Conservation (phyloP, 352 stramenopile genomes). For the Phytophthora megakarya region DNA sequence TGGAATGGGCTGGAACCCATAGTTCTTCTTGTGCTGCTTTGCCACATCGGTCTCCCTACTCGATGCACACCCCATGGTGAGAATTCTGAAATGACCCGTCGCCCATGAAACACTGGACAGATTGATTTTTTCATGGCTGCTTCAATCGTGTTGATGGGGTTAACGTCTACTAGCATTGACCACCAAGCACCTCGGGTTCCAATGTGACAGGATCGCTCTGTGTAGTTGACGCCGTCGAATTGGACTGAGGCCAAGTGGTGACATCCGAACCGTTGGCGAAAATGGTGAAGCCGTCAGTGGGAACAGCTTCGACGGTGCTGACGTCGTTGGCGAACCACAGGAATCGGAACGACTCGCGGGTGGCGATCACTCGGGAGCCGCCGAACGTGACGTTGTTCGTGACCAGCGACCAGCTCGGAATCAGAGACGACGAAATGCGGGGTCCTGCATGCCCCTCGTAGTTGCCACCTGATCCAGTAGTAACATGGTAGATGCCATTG, state of each 20-base stretch:
- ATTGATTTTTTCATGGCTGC: constrained; percentile 2
- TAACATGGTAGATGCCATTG: constrained; percentile 55
- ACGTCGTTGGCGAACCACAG: constrained; percentile 58
- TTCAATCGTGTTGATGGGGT: constrained; percentile 16
- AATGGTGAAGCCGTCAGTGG: constrained; percentile 59
- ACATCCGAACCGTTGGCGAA: constrained; percentile 43
- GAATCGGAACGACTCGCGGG: constrained; percentile 47
- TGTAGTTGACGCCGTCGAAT: constrained; percentile 9
- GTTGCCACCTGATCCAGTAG: constrained; percentile 53
- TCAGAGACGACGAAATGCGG: constrained; percentile 31
- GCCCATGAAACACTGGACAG: constrained; percentile 9
- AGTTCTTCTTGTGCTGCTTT: constrained; percentile 9
- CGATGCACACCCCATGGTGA: constrained; percentile 31
- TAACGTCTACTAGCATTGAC: constrained; percentile 16
- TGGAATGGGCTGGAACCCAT: constrained; percentile 47
- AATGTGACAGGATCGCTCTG: constrained; percentile 6
- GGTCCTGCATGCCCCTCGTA: constrained; percentile 52
- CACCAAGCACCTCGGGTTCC: constrained; percentile 4
- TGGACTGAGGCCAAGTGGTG: constrained; percentile 41
- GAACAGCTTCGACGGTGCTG: constrained; percentile 35
- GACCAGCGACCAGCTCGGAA: constrained; percentile 48
- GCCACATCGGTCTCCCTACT: constrained; percentile 13
- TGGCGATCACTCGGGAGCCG: constrained; percentile 50
- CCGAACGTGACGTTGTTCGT: constrained; percentile 54
- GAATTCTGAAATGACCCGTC: constrained; percentile 22